Percentiles rank a stretch among this genome's conserved stretches.
Conservation (phyloP, 163 green algal genomes). For the Volvox carteri region DNA sequence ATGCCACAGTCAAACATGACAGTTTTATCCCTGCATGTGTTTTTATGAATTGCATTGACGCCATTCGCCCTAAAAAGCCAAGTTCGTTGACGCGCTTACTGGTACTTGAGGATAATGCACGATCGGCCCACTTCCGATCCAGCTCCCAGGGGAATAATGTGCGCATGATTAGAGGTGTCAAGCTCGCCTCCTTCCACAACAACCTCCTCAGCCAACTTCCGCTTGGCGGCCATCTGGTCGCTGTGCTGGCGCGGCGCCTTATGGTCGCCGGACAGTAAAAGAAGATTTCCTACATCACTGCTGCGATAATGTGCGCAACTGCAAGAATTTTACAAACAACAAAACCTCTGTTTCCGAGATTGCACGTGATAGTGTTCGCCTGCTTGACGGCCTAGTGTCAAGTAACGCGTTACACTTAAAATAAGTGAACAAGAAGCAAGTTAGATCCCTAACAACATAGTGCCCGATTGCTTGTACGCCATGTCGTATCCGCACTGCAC, state of each 20-base stretch:
- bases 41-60: neutral
- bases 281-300: neutral
- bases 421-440: too few relatives aligned
- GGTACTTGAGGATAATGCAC: conserved; percentile 92
- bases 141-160: conserved; percentile 90
- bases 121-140: conserved; percentile 95
- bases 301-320: too few relatives aligned
- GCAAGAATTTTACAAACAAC: too few relatives aligned
- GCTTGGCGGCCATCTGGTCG: conserved; percentile 27
- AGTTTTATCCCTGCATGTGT: conserved; percentile 85
- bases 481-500: too few relatives aligned
- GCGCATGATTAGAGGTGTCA: conserved; percentile 41
- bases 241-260: neutral
- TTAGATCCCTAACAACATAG: too few relatives aligned
- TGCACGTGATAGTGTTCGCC: too few relatives aligned
- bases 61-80: too few relatives aligned
- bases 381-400: too few relatives aligned
- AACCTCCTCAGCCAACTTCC: conserved; percentile 33
- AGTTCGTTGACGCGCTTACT: conserved; percentile 60
- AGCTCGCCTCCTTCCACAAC: conserved; percentile 29
- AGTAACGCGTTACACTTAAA: too few relatives aligned
- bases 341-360: too few relatives aligned
- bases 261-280: neutral
- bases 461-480: too few relatives aligned
- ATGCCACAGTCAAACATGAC: conserved; percentile 99